These are phyloP conservation scores for Neocucurbitaria cava DNA, from an alignment of 2,329 filamentous ascomycete genomes.

Conservation along the genomic window DNA sequence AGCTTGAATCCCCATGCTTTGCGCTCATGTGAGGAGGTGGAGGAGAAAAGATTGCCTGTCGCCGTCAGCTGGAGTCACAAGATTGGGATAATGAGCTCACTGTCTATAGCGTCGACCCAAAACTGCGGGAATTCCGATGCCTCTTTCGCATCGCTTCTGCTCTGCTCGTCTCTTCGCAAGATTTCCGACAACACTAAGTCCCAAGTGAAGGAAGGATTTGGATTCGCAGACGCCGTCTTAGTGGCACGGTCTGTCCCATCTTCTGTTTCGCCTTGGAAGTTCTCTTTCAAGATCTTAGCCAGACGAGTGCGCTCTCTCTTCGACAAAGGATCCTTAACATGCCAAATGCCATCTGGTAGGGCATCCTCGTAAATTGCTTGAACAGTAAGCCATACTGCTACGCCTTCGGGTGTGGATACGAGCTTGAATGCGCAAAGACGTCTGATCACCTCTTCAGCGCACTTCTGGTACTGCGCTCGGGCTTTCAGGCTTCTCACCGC, in stretches of 20 bases:
- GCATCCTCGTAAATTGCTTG: conserved; percentile 68
- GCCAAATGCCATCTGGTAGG: conserved; percentile 75
- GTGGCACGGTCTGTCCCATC: conserved; percentile 52
- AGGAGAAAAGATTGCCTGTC: conserved; percentile 81
- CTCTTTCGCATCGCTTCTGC: conserved; percentile 39
- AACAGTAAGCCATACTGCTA: conserved; percentile 84
- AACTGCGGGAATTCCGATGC: conserved; percentile 72
- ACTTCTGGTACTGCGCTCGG: conserved; percentile 57
- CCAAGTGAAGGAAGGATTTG: conserved; percentile 89
- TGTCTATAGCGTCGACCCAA: conserved; percentile 86
- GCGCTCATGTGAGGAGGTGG: conserved; percentile 81
- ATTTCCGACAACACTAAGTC: conserved; percentile 70
- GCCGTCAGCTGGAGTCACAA: conserved; percentile 7
- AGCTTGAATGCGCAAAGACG: conserved; percentile 70
- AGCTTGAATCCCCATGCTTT: conserved; percentile 93
- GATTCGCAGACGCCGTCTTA: conserved; percentile 77
- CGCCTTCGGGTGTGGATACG: conserved; percentile 82
- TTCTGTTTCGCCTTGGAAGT: conserved; percentile 61
- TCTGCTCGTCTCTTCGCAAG: conserved; percentile 32
- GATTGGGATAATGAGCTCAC: conserved; percentile 59
- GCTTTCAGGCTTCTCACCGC: conserved; percentile 65
- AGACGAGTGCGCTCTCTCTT: conserved; percentile 72
- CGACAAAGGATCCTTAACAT: conserved; percentile 73
- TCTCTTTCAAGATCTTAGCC: conserved; percentile 81
- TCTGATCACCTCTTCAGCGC: conserved; percentile 68